phyloP scores from a whole-genome alignment of 768 basidiomycete species.

The Suillus variegatus region DNA sequence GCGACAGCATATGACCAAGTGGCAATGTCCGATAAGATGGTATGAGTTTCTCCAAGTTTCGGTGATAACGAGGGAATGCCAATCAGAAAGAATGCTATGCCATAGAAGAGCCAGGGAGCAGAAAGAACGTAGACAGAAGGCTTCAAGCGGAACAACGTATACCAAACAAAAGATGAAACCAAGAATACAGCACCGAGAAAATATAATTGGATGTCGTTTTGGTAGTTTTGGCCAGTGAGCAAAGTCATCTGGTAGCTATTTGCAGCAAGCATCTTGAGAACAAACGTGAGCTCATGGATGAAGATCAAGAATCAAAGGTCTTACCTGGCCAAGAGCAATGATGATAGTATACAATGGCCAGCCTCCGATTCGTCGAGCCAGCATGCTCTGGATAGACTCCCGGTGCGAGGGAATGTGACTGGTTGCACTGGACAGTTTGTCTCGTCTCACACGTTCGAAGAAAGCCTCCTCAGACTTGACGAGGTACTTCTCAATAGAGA shows the following conservation, averaged over 20 bases:
- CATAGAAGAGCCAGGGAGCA: slow-evolving; percentile 90
- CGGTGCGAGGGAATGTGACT: slow-evolving; percentile 77
- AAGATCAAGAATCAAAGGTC: slow-evolving; percentile 16
- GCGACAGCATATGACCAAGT: slow-evolving; percentile 92
- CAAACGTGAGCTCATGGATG: slow-evolving; percentile 8
- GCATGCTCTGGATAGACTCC: slow-evolving; percentile 82
- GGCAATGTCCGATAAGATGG: slow-evolving; percentile 71
- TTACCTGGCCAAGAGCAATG: slow-evolving; percentile 79
- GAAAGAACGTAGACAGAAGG: slow-evolving; percentile 89
- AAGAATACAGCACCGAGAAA: slow-evolving; percentile 90
- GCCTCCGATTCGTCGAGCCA: slow-evolving; percentile 75
- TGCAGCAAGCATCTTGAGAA: slow-evolving; percentile 73
- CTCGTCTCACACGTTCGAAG: slow-evolving; percentile 88
- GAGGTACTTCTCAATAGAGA: slow-evolving; percentile 91
- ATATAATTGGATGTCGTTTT: slow-evolving; percentile 80
- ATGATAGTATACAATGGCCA: slow-evolving; percentile 94
- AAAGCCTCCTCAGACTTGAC: slow-evolving; percentile 91
- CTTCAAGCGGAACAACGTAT: slow-evolving; percentile 82
- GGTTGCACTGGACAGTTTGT: slow-evolving; percentile 81
- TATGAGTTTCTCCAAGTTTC: slow-evolving; percentile 42
- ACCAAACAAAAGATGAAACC: slow-evolving; percentile 86
- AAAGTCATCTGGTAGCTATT: slow-evolving; percentile 96
- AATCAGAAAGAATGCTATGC: slow-evolving; percentile 87
- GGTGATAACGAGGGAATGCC: slow-evolving; percentile 77
- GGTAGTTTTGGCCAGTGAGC: slow-evolving; percentile 83